A percentile compares a stretch with the other conserved stretches of the same genome.
These are phyloP conservation scores for Articulospora tetracladia DNA, from an alignment of 495 filamentous ascomycete species.

Conservation along the genomic window DNA sequence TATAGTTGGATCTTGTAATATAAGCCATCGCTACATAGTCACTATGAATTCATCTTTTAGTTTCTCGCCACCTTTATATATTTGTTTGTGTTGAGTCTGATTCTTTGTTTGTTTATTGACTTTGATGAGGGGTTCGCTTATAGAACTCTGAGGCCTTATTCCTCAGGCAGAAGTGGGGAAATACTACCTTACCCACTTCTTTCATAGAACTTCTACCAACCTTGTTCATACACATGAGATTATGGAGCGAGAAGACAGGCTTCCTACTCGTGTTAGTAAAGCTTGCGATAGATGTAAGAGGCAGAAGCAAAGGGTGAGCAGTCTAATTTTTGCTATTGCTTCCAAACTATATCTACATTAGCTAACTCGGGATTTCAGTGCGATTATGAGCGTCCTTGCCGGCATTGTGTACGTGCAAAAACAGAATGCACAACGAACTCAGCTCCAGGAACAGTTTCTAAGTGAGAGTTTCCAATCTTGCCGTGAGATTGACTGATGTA, in stretches of 20 bases:
- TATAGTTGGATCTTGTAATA: too few species aligned
- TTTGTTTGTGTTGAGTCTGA: too few species aligned
- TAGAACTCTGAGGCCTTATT: neutral
- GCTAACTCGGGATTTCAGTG: neutral
- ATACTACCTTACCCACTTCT: neutral
- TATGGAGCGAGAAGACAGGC: neutral
- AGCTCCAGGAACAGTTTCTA: neutral
- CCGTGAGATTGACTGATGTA: neutral
- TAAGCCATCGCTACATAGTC: too few species aligned
- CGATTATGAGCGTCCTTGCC: neutral
- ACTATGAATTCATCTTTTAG: too few species aligned
- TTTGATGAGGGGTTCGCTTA: neutral
- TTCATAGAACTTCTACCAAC: too few species aligned
- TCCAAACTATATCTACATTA: neutral
- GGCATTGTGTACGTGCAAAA: neutral
- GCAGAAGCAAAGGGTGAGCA: conserved; percentile 2
- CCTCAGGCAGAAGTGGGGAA: neutral
- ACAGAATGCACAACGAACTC: neutral
- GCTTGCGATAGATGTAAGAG: conserved; percentile 6
- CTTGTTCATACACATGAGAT: neutral
- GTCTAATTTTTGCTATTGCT: neutral
- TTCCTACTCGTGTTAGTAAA: conserved; percentile 1
- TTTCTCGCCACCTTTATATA: too few species aligned
- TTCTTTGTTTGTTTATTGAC: neutral
- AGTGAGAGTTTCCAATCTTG: neutral